Percentiles rank a stretch among this genome's conserved stretches.
Conservation (phyloP, 202 grass and related monocot genomes). For the Zoysia matrella region DNA sequence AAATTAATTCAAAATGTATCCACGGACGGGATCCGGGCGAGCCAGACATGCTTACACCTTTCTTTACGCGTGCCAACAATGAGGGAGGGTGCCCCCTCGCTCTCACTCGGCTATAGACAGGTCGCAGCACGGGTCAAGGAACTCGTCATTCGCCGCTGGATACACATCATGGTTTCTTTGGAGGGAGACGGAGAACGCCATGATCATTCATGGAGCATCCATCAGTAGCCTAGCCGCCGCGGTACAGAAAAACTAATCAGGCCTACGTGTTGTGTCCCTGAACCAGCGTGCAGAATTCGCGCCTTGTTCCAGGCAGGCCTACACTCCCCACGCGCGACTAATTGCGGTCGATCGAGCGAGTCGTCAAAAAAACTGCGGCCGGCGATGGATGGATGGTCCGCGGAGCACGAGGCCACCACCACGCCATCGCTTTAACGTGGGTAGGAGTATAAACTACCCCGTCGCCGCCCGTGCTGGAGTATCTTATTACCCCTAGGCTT, state of each 20-base stretch:
- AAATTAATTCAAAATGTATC: not conserved
- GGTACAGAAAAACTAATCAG: not conserved
- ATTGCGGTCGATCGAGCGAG: not conserved
- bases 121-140: not conserved
- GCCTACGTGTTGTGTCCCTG: conserved; percentile 11
- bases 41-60: not conserved
- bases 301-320: not conserved
- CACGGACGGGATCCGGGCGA: not conserved
- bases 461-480: not conserved
- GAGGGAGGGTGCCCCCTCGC: too few relatives aligned
- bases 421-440: too few relatives aligned
- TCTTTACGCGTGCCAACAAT: not conserved
- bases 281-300: not conserved
- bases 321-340: conserved; percentile 30
- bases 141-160: not conserved
- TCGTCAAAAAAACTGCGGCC: too few relatives aligned
- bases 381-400: not conserved
- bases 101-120: too few relatives aligned
- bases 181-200: not conserved
- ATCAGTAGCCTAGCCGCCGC: conserved; percentile 23
- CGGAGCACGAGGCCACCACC: conserved; percentile 25
- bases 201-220: not conserved
- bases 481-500: not conserved
- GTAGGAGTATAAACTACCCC: too few relatives aligned
- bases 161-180: not conserved